Evolutionary conservation across 106 monocot genomes (phyloP).

Genomic region (Allium sativum): DNA sequence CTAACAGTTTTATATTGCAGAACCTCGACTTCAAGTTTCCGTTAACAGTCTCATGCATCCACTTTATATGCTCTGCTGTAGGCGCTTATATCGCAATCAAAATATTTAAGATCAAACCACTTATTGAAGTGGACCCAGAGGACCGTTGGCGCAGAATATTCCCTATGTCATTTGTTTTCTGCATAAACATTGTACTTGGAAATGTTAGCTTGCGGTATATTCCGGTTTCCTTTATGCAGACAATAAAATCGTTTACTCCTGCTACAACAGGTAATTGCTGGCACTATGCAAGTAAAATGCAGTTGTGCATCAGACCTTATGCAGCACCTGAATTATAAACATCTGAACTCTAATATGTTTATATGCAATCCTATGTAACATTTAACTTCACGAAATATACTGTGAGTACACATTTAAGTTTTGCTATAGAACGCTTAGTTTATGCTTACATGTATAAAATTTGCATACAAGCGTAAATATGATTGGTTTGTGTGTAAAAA

Average conservation of each 20-base stretch:
- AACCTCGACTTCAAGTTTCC: constrained; percentile 97
- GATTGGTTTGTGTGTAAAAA: too few relatives aligned
- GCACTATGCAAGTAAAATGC: too few relatives aligned
- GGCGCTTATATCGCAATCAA: constrained; percentile 85
- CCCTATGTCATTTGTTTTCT: constrained; percentile 97
- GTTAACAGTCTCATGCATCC: constrained; percentile 80
- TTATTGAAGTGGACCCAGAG: constrained; percentile 79
- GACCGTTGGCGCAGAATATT: constrained; percentile 98
- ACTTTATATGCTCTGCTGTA: constrained; percentile 88
- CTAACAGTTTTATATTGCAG: constrained; percentile 13
- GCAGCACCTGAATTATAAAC: too few relatives aligned
- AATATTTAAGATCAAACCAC: constrained; percentile 66
- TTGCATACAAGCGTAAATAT: too few relatives aligned
- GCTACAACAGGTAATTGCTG: constrained; percentile 71
- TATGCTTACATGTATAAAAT: too few relatives aligned
- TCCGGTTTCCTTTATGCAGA: constrained; percentile 98
- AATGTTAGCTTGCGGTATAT: constrained; percentile 98
- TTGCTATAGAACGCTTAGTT: too few relatives aligned
- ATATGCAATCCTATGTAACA: too few relatives aligned
- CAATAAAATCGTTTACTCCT: constrained; percentile 96
- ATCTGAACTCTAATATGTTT: too few relatives aligned
- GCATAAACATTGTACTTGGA: constrained; percentile 92
- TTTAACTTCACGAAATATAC: too few relatives aligned
- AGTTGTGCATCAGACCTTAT: too few relatives aligned
- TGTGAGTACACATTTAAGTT: too few relatives aligned